Evolutionary conservation across 106 monocot species (phyloP).

Genomic region (Apostasia shenzhenica): DNA sequence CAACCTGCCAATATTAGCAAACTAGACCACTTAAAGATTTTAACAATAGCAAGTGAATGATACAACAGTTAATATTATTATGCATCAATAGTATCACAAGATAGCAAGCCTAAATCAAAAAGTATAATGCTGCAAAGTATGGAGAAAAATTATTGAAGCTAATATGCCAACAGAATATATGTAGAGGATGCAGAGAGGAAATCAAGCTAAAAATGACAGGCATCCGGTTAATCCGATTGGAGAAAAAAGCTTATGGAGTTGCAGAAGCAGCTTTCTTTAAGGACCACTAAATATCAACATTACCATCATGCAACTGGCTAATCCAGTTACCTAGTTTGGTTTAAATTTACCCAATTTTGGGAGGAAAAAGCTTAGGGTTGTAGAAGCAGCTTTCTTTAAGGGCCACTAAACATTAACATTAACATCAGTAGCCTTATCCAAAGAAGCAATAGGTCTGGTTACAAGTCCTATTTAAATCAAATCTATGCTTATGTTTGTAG

Average conservation of each 20-base stretch:
- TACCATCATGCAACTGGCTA: too few relatives aligned
- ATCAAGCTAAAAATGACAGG: too few relatives aligned
- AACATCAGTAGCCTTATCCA: too few relatives aligned
- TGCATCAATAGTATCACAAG: background rate
- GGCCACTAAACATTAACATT: background rate
- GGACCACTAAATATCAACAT: background rate
- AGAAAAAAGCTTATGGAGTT: background rate
- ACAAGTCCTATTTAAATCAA: too few relatives aligned
- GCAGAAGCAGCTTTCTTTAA: background rate
- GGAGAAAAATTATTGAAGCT: background rate
- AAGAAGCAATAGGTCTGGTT: too few relatives aligned
- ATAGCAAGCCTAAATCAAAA: background rate
- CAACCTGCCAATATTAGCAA: constrained; percentile 49
- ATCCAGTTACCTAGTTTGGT: too few relatives aligned
- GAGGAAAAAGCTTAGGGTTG: background rate
- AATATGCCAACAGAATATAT: background rate
- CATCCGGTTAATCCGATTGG: too few relatives aligned
- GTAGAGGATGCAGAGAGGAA: too few relatives aligned
- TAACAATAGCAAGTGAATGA: background rate
- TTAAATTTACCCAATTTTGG: too few relatives aligned
- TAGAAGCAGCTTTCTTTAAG: background rate
- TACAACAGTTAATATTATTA: background rate
- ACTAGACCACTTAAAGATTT: background rate
- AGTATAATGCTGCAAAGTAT: background rate
- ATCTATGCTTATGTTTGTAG: too few relatives aligned